Evolutionary conservation across 129 eudicot species (phyloP), one percentile per base, ranked within the genome.

Genomic region (Dittrichia graveolens): DNA sequence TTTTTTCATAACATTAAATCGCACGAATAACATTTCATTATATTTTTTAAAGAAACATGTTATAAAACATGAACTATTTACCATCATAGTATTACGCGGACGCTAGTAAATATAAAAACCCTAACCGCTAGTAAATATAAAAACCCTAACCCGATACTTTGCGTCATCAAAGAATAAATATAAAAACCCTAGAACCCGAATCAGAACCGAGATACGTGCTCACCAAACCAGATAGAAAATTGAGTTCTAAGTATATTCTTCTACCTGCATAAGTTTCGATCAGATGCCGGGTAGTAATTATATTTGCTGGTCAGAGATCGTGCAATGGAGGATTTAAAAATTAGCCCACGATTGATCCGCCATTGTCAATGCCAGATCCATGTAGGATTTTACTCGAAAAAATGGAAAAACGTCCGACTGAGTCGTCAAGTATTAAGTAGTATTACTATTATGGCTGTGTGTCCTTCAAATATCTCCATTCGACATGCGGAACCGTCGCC

Each of bases 401-500:
- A 72, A 12, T 34, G 11, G 45, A 37, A 57, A 58, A 62, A 11
- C 43, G 42, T 62, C 71, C 41, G 49, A 62, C 62, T 62, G 34
- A 62, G 55, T 48, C 71, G 31, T 62, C 15, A 74, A 74, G 14
- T 49, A 49, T 61, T 38, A 74, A 74, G 14, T 49, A 49, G 39
- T 38, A 7, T 53, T 16, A 58, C 4, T 34, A 10, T 72, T 60
- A 73, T 45, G 61, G 61, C 13, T 19, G 8, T 54, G 67, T 65
- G 80, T 24, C 75, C 70, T 59, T 77, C 56, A 41, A 68, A 40
- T 50, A 49, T 46, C 47, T 50, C 76, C 24, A 69, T 60, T 49
- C 71, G 71, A 77, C 76, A 77, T 16, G 39, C 75, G 69, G 35
- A 35, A 76, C 67, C 75, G 68, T 48, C 80, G 62, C 11, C 75